Evolutionary conservation across 768 basidiomycete genomes (phyloP), one percentile per base, ranked within the genome.

Genomic region (Collybia sordida): DNA sequence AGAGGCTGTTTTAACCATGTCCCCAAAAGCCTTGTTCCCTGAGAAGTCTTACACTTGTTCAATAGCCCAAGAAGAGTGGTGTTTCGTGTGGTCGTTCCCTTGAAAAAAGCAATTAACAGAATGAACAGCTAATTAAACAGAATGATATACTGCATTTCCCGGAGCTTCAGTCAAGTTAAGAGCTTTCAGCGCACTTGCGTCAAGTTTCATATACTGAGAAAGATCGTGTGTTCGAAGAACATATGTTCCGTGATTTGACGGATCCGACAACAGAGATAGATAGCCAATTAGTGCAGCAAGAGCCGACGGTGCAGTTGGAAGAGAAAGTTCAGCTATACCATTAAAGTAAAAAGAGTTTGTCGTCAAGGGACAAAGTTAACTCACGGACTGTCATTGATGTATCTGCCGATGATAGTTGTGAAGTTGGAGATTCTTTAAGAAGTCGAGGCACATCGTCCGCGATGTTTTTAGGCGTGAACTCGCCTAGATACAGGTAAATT

Each of bases 1-100:
- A 98, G 72, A 4, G 97, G 97, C 64, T 98, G 97, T 63, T 97
- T 98, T 36, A 99, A 72, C 96, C 96, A 98, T 42, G 85, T 86
- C 0, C 86, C 90, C 3, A 99, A 75, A 35, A 97, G 65, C 48
- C 97, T 74, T 12, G 90, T 85, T 0, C 97, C 97, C 63, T 99
- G 97, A 0, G 91, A 84, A 0, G 97, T 98, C 70, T 97, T 97
- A 74, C 96, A 97, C 59, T 90, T 90, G 65, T 98, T 97, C 50
- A 99, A 70, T 6, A 97, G 72, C 0, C 94, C 94, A 47, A 94
- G 83, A 4, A 99, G 66, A 3, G 92, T 95, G 24, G 89, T 90
- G 55, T 89, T 94, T 61, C 90, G 88, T 46, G 83, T 85, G 1
- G 81, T 72, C 6, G 78, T 79, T 36, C 78, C 80, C 81, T 85